Base-by-base conservation (phyloP, 73 alveolate species). In the Halteria grandinella region DNA sequence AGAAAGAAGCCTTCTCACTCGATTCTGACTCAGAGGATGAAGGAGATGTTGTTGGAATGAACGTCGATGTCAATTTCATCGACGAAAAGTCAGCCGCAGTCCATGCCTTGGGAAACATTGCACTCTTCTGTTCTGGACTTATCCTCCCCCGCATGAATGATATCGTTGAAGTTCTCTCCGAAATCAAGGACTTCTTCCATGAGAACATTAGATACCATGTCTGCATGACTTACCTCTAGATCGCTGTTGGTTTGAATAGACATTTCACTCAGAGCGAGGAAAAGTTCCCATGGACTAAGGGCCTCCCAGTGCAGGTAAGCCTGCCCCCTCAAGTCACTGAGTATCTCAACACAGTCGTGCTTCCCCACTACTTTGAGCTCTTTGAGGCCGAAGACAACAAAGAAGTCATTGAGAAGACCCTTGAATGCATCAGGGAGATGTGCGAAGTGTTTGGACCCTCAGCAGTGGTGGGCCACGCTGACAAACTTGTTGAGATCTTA, bases 41-140 rank as follows among this genome's bases (percentile, higher is more conserved):
- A 23, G 88, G 71, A n/a, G 84, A 74, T n/a, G 55, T 75, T 24
- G 74, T 57, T 20, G 93, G 93, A 15, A 75, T 74, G 81, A 71
- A 74, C 36, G 88, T 74, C 11, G 82, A 81, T 57, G 78, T 75
- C 15, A 57, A 49, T 45, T 57, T 55, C 50, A 17, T 84, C 23
- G 93, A 84, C 50, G 93, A 84, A 33, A 84, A 84, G 63, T 59
- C 84, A 1, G 55, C 93, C 17, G 88, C 88, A 0, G 73, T 84
- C 47, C 88, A 84, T 37, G 85, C 88, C 21, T 60, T 74, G 2
- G 93, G 93, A 7, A 53, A 75, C 23, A 32, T 84, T n/a, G 51
- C 55, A 25, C 69, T 57, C 17, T 39, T 31, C 66, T 27, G 64
- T 41, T 58, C 86, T 4, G 50, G 18, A n/a, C 31, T 23, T 6